Base-by-base conservation (phyloP, 2,329 filamentous ascomycete genomes). In the Penicillium sp. region DNA sequence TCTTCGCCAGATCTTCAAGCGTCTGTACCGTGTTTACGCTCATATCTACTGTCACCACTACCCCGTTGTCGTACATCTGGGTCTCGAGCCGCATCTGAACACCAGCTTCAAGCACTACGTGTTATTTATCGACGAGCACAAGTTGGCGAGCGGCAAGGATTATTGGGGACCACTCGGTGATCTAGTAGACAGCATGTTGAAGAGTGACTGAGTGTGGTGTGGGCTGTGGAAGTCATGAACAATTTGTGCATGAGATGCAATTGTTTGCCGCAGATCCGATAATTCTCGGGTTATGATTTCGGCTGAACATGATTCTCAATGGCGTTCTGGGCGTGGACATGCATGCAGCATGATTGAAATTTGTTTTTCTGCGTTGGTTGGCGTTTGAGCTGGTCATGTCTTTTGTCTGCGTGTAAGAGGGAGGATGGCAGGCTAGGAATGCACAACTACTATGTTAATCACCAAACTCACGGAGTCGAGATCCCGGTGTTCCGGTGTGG, bases 41-140 rank as follows among this genome's bases (percentile, higher is more conserved):
- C 94, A 99, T 79, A 96, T 99, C 67, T 99, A 99, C 85, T 99
- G 95, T 81, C 94, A 99, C 77, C 94, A 99, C 79, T 99, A 99
- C 77, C 92, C 92, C 31, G 92, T 99, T 63, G 89, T 99, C 64
- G 89, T 95, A 55, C 92, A 97, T 72, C 84, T 99, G 34, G 94
- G 94, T 19, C 84, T 99, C 54, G 94, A 99, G 77, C 92, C 95
- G 40, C 94, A 99, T 75, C 84, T 99, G 62, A 99, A 99, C 78
- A 99, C 94, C 13, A 96, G 91, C 77, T 99, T 99, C 86, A 99
- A 99, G 83, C 94, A 99, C 77, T 99, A 97, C 71, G 94, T 99
- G 59, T 84, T 99, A 55, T 99, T 99, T 76, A 92, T 99, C 65
- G 92, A 99, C 74, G 95, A 99, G 82, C 94, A 97, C 77, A 87